These are phyloP conservation scores for Nothophytophthora sp. DNA, from an alignment of 352 stramenopile genomes.

Conservation along the genomic window DNA sequence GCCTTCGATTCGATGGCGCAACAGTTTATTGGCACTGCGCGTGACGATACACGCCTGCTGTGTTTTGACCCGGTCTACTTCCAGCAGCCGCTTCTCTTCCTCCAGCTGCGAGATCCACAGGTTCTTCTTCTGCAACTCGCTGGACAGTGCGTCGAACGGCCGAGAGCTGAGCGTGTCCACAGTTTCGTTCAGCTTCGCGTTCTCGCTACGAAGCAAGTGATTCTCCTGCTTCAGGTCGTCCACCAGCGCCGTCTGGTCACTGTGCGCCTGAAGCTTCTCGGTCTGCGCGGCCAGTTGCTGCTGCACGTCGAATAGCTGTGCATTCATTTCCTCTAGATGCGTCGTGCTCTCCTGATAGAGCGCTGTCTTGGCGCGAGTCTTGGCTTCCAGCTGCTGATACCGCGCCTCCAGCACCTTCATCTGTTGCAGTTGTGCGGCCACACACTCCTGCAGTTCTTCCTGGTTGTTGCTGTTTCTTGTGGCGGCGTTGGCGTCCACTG, in stretches of 20 bases:
- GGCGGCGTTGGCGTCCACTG: neutral
- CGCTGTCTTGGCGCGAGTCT: constrained; percentile 28
- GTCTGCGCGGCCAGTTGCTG: constrained; percentile 40
- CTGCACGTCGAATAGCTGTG: constrained; percentile 43
- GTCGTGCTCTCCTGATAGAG: constrained; percentile 41
- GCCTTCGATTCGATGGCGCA: constrained; percentile 17
- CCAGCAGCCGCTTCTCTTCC: constrained; percentile 21
- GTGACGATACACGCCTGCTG: constrained; percentile 15
- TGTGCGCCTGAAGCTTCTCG: constrained; percentile 35
- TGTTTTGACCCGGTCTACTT: constrained; percentile 17
- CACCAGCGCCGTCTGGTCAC: constrained; percentile 31
- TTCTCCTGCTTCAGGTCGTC: constrained; percentile 45
- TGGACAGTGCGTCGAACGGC: constrained; percentile 45
- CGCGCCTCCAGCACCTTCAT: constrained; percentile 57
- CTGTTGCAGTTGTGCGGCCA: constrained; percentile 40
- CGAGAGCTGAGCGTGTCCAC: constrained; percentile 47
- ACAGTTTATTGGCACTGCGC: constrained; percentile 4
- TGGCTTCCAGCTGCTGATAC: constrained; percentile 49
- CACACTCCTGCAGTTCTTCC: constrained; percentile 29
- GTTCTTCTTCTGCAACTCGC: constrained; percentile 49
- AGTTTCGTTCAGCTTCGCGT: constrained; percentile 46
- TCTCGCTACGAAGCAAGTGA: constrained; percentile 58
- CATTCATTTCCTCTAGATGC: constrained; percentile 40
- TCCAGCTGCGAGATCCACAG: constrained; percentile 52
- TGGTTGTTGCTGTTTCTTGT: constrained; percentile 7